Base-by-base conservation (phyloP, 352 stramenopile species). In the Phytophthora pinifolia region DNA sequence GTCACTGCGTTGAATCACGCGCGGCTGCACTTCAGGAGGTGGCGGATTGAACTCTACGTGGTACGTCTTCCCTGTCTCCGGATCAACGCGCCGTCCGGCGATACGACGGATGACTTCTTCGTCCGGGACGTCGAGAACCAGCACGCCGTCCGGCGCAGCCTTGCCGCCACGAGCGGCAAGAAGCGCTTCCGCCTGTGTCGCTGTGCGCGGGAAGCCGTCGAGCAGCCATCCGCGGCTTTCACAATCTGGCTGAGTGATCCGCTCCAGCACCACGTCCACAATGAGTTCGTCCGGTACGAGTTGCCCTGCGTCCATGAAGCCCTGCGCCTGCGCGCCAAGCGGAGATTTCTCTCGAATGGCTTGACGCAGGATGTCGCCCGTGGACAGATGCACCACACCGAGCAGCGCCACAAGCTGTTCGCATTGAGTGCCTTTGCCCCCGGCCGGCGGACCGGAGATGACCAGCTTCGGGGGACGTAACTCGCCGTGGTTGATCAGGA, bases 31-130 rank as follows among this genome's bases (percentile, higher is more conserved):
- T 29, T 85, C 86, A 8, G 56, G 62, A 4, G 79, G 74, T 15
- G 96, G 96, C n/a, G 94, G 94, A 49, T 97, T 97, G 72, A 97
- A 99, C 59, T 96, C 95, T 1, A 98, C 77, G 62, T 99, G 96
- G 68, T 98, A 99, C n/a, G 88, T 98, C 51, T 96, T 92, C 46
- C 94, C 94, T 13, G 79, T 97, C 7, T 75, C 78, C 30, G 94
- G 92, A 67, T 99, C 94, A 29, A 99, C 96, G 45, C 96, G 96
- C 12, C 96, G 87, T 49, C 96, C 96, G n/a, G 94, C 98, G 62
- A 99, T 98, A 32, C 96, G 88, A 44, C 95, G 84, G 53, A 98
- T 83, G 1, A 99, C 83, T 54, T 98, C 87, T 20, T 93, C 84
- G 57, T 99, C 96, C 0, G 95, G 94, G 6, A 99, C 94, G 38